Conservation (phyloP, 441 rosid species). For the Croton laevigatus region DNA sequence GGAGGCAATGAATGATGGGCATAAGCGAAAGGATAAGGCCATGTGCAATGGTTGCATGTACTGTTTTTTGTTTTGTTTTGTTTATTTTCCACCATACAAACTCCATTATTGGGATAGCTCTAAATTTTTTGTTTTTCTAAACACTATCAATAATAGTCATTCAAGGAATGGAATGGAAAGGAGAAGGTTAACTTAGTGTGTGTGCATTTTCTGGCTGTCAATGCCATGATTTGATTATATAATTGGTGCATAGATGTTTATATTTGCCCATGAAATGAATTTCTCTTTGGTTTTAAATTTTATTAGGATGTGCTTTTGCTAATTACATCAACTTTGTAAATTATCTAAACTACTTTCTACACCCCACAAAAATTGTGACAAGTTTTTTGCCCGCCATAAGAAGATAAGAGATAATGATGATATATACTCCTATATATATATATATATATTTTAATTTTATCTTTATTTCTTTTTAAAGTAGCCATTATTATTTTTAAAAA, state of each 20-base stretch:
- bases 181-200: background rate
- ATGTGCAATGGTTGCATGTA: constrained; percentile 28
- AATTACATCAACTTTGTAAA: background rate
- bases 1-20: constrained; percentile 28
- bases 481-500: no score
- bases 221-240: background rate
- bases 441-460: no score
- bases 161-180: background rate
- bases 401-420: no score
- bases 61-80: background rate
- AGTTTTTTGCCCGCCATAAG: no score
- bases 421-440: no score
- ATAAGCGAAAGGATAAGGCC: constrained; percentile 31
- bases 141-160: background rate
- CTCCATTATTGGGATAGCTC: background rate
- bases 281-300: no score
- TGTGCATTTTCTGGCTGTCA: background rate
- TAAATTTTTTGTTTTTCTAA: background rate
- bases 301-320: background rate
- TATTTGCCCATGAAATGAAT: no score
- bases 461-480: no score
- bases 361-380: no score
- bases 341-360: no score
- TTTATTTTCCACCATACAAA: constrained; percentile 8
- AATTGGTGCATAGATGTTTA: no score